Base-by-base conservation (phyloP, 306 rosid genomes). In the Vicia villosa region DNA sequence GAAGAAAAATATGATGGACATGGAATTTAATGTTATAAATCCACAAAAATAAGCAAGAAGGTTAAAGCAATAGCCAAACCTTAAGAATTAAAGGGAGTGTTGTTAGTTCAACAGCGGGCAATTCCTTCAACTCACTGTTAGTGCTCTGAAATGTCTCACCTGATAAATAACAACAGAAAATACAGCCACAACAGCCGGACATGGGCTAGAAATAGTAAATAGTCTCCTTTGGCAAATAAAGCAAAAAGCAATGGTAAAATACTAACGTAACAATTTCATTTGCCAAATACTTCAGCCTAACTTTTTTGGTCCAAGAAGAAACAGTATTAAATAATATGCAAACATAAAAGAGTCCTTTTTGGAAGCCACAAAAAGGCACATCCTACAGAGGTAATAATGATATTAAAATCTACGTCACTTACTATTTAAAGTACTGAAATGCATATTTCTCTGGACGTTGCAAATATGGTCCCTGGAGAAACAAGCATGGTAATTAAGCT, bases 31-130 rank as follows among this genome's bases (percentile, higher is more conserved):
- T 34, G 26, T 55, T 45, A 32, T 37, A 37, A 52, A 14, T 19
- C 19, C 12, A 63, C 12, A 42, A 37, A 66, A 60, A 38, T 5
- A 72, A 17, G 61, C 17, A 10, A 54, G 61, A 67, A 42, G 72
- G 38, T 41, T 14, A 26, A 79, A 19, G 47, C 40, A 87, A 68
- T 26, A 45, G 38, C 57, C 50, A 74, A 69, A 91, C 98, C 97
- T 93, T 93, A 32, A 85, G 94, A 75, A 93, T 82, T 68, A 86
- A 66, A 50, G 96, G 97, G 69, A 93, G 97, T 66, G 96, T 86
- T 10, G 97, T 83, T 50, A 90, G 84, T 76, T 88, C 96, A 46
- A 93, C 83, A 14, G 85, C 90, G 63, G 98, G 98, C 84, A 90
- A 86, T 72, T 93, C 98, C 79, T 90, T 93, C 60, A 91, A 76